These are phyloP conservation scores for Candida qinlingensis DNA, from an alignment of 805 yeast species.

Conservation along the genomic window DNA sequence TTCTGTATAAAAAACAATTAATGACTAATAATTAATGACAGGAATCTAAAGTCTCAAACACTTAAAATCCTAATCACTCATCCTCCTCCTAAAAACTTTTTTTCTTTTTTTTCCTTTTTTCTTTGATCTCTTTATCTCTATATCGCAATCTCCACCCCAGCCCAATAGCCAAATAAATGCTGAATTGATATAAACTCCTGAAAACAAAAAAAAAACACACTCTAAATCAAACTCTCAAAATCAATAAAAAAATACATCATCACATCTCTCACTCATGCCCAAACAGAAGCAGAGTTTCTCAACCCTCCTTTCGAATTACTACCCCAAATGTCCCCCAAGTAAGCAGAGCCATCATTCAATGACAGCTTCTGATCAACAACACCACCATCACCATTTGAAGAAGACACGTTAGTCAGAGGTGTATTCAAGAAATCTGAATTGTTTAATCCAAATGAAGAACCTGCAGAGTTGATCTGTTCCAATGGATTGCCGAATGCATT, in stretches of 20 bases:
- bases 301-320: slow-evolving; percentile 12
- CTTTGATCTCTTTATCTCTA: not conserved
- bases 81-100: no score
- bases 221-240: not conserved
- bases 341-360: slow-evolving; percentile 16
- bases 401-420: slow-evolving; percentile 8
- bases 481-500: slow-evolving; percentile 13
- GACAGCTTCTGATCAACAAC: slow-evolving; percentile 12
- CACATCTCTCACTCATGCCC: slow-evolving; percentile 19
- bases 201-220: not conserved
- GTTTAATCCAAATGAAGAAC: slow-evolving; percentile 15
- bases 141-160: not conserved
- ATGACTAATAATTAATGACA: no score
- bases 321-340: slow-evolving; percentile 26
- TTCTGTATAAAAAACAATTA: no score
- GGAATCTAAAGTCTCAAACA: no score
- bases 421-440: slow-evolving; percentile 12
- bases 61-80: no score
- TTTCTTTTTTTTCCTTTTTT: not conserved
- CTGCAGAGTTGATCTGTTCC: slow-evolving; percentile 12
- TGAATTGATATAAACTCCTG: not conserved
- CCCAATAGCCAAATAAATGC: not conserved
- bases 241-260: not conserved
- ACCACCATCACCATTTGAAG: slow-evolving; percentile 4
- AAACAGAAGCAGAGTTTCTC: slow-evolving; percentile 23